A percentile compares a stretch with the other conserved stretches of the same genome.
Conservation (phyloP, 768 basidiomycete genomes). For the Boletellus ananas region DNA sequence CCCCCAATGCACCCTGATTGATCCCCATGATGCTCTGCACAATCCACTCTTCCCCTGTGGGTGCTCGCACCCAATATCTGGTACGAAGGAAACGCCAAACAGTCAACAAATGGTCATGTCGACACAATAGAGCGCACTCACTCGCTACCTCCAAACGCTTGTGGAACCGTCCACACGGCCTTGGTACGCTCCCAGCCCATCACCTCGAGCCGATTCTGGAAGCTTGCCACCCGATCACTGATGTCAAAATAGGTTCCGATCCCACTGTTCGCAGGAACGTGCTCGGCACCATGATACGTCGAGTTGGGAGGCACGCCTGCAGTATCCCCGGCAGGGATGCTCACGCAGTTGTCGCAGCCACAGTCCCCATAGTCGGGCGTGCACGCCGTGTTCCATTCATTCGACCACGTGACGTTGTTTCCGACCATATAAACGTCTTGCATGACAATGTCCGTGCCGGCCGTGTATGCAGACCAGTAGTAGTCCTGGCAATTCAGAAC, state of each 20-base stretch:
- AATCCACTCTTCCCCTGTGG: constrained; percentile 68
- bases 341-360: constrained; percentile 63
- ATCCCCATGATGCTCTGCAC: constrained; percentile 62
- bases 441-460: constrained; percentile 66
- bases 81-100: not conserved
- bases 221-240: constrained; percentile 62
- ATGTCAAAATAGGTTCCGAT: constrained; percentile 57
- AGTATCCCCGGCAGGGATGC: constrained; percentile 39
- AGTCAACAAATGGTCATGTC: not conserved
- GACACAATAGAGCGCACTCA: too few relatives aligned
- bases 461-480: constrained; percentile 53
- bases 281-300: constrained; percentile 10
- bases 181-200: constrained; percentile 68
- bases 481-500: constrained; percentile 68
- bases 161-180: constrained; percentile 77
- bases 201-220: constrained; percentile 51
- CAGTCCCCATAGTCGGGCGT: constrained; percentile 67
- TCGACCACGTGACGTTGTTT: constrained; percentile 64
- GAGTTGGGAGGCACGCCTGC: constrained; percentile 26
- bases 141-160: constrained; percentile 56
- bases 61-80: constrained; percentile 59
- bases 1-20: constrained; percentile 65
- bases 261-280: constrained; percentile 30
- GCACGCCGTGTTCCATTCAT: constrained; percentile 58
- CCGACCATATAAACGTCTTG: too few relatives aligned